Conservation (phyloP, 106 monocot species). For the Acorus gramineus region DNA sequence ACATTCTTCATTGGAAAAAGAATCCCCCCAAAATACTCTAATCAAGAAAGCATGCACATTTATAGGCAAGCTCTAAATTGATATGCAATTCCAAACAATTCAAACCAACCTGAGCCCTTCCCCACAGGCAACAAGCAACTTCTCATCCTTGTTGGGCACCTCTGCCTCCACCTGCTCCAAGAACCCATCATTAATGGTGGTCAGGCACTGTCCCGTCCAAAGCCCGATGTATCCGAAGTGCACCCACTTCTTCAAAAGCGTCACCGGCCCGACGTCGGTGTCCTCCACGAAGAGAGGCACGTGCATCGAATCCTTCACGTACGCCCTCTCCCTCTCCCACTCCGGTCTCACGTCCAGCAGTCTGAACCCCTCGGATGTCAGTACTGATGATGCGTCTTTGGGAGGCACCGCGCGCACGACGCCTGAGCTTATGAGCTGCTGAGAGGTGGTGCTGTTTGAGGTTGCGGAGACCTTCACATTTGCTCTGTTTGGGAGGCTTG, state of each 20-base stretch:
- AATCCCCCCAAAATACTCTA: too few relatives aligned
- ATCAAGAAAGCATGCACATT: too few relatives aligned
- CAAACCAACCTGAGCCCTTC: conserved; percentile 57
- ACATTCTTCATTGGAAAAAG: too few relatives aligned
- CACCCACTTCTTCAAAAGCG: conserved; percentile 77
- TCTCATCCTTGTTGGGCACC: conserved; percentile 44
- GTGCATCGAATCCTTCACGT: conserved; percentile 49
- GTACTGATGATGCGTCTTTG: conserved; percentile 25
- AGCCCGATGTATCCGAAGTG: conserved; percentile 87
- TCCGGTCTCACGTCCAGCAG: conserved; percentile 71
- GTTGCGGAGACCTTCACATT: too few relatives aligned
- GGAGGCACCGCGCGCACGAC: conserved; percentile 32
- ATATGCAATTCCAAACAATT: too few relatives aligned
- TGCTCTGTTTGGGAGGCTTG: too few relatives aligned
- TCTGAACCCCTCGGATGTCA: conserved; percentile 41
- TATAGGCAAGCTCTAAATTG: too few relatives aligned
- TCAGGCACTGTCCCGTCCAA: conserved; percentile 83
- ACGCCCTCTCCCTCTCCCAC: conserved; percentile 82
- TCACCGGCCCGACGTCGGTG: conserved; percentile 40
- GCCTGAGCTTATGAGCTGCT: conserved; percentile 38
- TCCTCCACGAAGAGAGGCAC: conserved; percentile 86
- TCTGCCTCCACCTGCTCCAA: conserved; percentile 37
- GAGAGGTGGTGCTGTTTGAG: neutral
- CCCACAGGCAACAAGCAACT: conserved; percentile 86
- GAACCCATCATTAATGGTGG: conserved; percentile 53